Percentiles rank a stretch among this genome's conserved stretches.
These are phyloP conservation scores for Russula ochroleuca DNA, from an alignment of 768 basidiomycete genomes.

Conservation along the genomic window DNA sequence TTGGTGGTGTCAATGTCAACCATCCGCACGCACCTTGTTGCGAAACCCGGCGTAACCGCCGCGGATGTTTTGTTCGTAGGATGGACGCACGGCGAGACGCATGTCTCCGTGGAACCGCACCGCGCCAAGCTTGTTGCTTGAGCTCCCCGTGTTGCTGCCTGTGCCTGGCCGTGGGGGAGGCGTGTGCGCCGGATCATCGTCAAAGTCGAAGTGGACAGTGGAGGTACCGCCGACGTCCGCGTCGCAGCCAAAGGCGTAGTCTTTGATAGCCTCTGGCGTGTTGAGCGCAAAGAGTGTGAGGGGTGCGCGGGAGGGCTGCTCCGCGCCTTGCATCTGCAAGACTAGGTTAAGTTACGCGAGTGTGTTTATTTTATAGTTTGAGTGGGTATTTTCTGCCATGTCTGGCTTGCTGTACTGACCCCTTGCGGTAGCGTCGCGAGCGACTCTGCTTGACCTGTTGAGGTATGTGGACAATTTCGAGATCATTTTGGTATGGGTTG, in stretches of 20 bases:
- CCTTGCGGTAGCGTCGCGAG: slow-evolving; percentile 38
- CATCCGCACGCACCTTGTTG: slow-evolving; percentile 62
- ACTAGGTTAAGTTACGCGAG: slow-evolving; percentile 49
- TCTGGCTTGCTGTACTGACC: slow-evolving; percentile 2
- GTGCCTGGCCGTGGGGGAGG: slow-evolving; percentile 34
- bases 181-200: slow-evolving; percentile 44
- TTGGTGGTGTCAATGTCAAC: too few species aligned
- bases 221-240: slow-evolving; percentile 83
- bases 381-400: too few species aligned
- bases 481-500: slow-evolving; percentile 23
- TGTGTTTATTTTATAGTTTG: too few species aligned
- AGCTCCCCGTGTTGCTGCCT: neutral
- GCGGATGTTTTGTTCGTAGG: slow-evolving; percentile 63
- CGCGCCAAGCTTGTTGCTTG: slow-evolving; percentile 36
- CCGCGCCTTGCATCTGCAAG: slow-evolving; percentile 72
- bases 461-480: slow-evolving; percentile 35
- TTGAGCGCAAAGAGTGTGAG: slow-evolving; percentile 64
- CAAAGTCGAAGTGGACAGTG: slow-evolving; percentile 70
- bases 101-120: slow-evolving; percentile 80
- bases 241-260: slow-evolving; percentile 81
- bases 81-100: slow-evolving; percentile 61
- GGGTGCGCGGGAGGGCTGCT: slow-evolving; percentile 56
- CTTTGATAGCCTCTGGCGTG: slow-evolving; percentile 49
- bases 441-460: slow-evolving; percentile 38
- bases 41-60: slow-evolving; percentile 91